A percentile compares a stretch with the other conserved stretches of the same genome.
Conservation (phyloP, 208 protist species). For the Trypanosoma conorhini region DNA sequence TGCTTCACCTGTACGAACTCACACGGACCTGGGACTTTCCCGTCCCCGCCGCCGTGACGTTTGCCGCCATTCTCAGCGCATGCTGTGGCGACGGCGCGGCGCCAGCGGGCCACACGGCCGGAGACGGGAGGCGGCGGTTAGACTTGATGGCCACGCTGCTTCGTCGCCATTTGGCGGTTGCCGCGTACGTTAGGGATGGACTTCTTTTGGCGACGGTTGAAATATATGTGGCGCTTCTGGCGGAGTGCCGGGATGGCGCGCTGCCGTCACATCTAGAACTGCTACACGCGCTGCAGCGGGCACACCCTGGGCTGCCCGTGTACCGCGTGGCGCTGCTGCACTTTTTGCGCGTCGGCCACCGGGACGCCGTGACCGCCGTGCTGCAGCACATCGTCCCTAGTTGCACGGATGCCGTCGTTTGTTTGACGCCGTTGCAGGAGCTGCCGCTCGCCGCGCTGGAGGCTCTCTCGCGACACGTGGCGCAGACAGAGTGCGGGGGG, state of each 20-base stretch:
- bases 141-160: conserved; percentile 14
- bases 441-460: conserved; percentile 39
- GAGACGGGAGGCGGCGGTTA: background rate
- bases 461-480: conserved; percentile 19
- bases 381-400: conserved; percentile 12
- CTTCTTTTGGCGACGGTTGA: conserved; percentile 25
- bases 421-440: conserved; percentile 25
- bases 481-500: background rate
- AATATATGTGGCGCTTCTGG: conserved; percentile 17
- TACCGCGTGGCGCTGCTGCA: conserved; percentile 26
- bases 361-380: conserved; percentile 6
- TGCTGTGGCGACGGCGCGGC: background rate
- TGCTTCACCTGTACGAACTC: conserved; percentile 18
- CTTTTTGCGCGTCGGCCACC: conserved; percentile 18
- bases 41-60: conserved; percentile 22
- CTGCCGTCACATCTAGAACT: conserved; percentile 4
- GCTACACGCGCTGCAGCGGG: conserved; percentile 2
- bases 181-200: conserved; percentile 18
- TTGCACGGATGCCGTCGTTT: background rate
- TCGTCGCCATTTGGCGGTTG: background rate
- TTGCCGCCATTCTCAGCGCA: conserved; percentile 23
- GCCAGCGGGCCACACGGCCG: background rate
- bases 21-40: conserved; percentile 30
- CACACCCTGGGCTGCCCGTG: conserved; percentile 15
- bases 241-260: background rate